Conservation (phyloP, 805 yeast species). For the Starmerella scarabaei region DNA sequence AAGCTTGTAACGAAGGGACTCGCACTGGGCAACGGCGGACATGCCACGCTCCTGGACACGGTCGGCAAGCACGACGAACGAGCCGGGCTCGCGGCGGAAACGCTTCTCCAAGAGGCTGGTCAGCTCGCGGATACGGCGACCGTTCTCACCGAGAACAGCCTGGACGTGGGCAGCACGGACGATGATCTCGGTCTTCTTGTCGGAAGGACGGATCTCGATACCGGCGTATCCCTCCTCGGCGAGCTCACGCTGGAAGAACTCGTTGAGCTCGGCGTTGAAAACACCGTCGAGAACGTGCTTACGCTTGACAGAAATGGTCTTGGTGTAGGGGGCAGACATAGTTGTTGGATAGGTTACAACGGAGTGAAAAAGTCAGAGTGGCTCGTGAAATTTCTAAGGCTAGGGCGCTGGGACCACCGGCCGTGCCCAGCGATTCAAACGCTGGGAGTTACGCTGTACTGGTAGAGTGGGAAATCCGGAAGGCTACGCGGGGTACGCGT, state of each 20-base stretch:
- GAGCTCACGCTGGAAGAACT: conserved; percentile 99
- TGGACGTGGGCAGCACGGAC: conserved; percentile 99
- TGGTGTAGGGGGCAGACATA: conserved; percentile 17
- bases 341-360: not conserved
- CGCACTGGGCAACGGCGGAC: conserved; percentile 99
- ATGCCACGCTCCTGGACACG: conserved; percentile 99
- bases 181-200: conserved; percentile 94
- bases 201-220: conserved; percentile 98
- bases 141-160: conserved; percentile 98
- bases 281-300: conserved; percentile 99
- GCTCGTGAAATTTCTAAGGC: conserved; percentile 1
- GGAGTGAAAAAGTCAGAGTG: not conserved
- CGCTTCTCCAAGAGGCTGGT: conserved; percentile 97
- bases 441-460: no score
- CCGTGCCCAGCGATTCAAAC: no score
- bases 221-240: conserved; percentile 99
- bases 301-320: conserved; percentile 86
- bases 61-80: conserved; percentile 93
- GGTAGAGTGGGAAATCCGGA: no score
- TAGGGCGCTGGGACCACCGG: no score
- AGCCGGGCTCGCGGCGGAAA: conserved; percentile 90
- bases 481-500: no score
- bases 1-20: conserved; percentile 94
- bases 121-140: conserved; percentile 98
- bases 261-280: conserved; percentile 99